phyloP scores from a whole-genome alignment of 208 protist species.

The Leishmania martiniquensis region DNA sequence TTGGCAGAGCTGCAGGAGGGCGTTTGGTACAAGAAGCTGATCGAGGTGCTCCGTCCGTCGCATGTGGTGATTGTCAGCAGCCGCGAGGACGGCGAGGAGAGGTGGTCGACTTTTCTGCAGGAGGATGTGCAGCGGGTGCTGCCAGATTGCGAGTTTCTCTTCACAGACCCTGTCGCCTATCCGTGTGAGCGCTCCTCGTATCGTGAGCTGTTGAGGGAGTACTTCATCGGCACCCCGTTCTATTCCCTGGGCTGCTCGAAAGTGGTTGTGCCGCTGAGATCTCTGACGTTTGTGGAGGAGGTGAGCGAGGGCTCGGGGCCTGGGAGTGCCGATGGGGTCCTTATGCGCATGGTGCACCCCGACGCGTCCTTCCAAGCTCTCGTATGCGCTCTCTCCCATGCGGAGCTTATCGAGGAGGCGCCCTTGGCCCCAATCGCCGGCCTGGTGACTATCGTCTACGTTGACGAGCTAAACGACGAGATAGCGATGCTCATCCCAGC shows the following conservation, averaged over 20 bases:
- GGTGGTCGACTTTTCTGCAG: slow-evolving; percentile 72
- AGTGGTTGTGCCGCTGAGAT: slow-evolving; percentile 57
- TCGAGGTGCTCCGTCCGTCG: slow-evolving; percentile 67
- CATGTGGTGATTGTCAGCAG: slow-evolving; percentile 74
- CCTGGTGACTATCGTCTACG: slow-evolving; percentile 56
- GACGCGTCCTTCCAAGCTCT: slow-evolving; percentile 32
- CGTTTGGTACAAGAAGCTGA: slow-evolving; percentile 75
- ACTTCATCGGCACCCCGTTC: slow-evolving; percentile 66
- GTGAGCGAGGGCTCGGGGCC: slow-evolving; percentile 10
- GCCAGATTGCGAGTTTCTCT: slow-evolving; percentile 72
- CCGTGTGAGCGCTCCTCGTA: slow-evolving; percentile 31
- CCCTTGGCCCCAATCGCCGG: slow-evolving; percentile 76
- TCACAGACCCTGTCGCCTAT: slow-evolving; percentile 33
- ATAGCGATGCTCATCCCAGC: slow-evolving; percentile 68
- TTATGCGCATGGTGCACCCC: slow-evolving; percentile 39
- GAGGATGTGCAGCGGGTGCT: slow-evolving; percentile 78
- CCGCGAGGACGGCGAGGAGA: slow-evolving; percentile 44
- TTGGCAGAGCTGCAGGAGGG: slow-evolving; percentile 52
- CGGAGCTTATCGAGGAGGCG: slow-evolving; percentile 76
- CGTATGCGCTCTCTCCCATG: slow-evolving; percentile 83
- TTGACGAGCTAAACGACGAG: slow-evolving; percentile 81
- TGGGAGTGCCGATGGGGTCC: slow-evolving; percentile 16
- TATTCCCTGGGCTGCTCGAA: slow-evolving; percentile 75
- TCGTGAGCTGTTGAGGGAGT: slow-evolving; percentile 46
- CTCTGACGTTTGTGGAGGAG: slow-evolving; percentile 60